Conservation (phyloP, 768 basidiomycete genomes). For the Auricularia cornea region DNA sequence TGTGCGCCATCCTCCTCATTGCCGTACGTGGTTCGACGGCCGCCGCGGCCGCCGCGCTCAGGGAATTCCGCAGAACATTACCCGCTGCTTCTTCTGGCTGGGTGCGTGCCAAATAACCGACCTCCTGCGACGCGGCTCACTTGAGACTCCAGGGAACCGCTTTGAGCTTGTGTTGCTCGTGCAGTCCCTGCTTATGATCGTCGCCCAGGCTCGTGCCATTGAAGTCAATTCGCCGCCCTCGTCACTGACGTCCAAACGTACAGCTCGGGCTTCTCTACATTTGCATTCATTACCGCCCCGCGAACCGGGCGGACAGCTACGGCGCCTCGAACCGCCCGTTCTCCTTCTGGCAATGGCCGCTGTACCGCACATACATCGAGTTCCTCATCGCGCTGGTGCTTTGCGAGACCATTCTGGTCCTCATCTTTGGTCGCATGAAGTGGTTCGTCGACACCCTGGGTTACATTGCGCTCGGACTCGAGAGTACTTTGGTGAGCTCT, state of each 20-base stretch:
- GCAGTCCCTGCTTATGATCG: conserved; percentile 79
- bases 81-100: conserved; percentile 87
- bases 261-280: conserved; percentile 76
- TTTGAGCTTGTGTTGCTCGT: conserved; percentile 73
- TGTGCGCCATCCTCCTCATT: conserved; percentile 72
- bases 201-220: conserved; percentile 54
- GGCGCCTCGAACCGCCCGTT: conserved; percentile 56
- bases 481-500: conserved; percentile 58
- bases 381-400: conserved; percentile 76
- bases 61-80: conserved; percentile 83
- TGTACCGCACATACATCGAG: conserved; percentile 71
- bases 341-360: conserved; percentile 81
- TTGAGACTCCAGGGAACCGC: conserved; percentile 37
- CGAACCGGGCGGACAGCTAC: conserved; percentile 48
- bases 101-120: not conserved
- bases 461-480: conserved; percentile 71
- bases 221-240: conserved; percentile 12
- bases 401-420: conserved; percentile 58
- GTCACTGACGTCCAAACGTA: not conserved
- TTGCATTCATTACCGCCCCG: conserved; percentile 64
- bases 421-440: conserved; percentile 60
- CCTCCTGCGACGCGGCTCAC: not conserved
- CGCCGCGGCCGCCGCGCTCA: too few species aligned
- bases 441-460: conserved; percentile 58
- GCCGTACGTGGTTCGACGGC: conserved; percentile 6